phyloP scores from a whole-genome alignment of 345 rosid genomes.

The Moricandia moricandioides region DNA sequence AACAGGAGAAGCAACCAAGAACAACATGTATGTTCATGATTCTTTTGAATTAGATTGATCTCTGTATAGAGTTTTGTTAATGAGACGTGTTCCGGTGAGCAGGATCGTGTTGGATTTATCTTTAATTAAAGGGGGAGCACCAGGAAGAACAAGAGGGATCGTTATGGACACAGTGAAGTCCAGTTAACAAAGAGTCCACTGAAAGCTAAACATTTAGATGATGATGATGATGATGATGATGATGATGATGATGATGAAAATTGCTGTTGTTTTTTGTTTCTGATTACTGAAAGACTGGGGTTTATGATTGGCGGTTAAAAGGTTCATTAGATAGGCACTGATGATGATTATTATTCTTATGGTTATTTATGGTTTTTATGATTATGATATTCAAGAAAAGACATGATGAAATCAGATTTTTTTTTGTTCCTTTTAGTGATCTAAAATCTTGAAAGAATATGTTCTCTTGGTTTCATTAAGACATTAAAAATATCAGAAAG shows the following conservation, averaged over 20 bases:
- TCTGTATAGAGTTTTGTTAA: too few relatives aligned
- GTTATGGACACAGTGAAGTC: too few relatives aligned
- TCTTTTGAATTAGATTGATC: neutral
- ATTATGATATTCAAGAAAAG: constrained; percentile 12
- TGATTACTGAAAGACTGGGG: too few relatives aligned
- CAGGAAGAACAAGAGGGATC: too few relatives aligned
- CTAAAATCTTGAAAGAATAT: neutral
- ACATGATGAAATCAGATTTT: constrained; percentile 17
- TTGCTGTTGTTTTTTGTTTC: neutral
- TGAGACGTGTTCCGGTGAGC: too few relatives aligned
- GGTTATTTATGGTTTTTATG: neutral
- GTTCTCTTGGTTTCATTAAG: too few relatives aligned
- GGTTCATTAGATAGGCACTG: constrained; percentile 29
- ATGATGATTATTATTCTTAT: constrained; percentile 29
- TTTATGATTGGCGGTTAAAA: constrained; percentile 18
- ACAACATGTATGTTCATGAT: constrained; percentile 47
- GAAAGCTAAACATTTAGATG: constrained; percentile 18
- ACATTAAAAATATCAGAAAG: neutral
- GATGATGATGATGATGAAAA: constrained; percentile 15
- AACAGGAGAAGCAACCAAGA: constrained; percentile 39
- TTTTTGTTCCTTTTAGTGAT: constrained; percentile 12
- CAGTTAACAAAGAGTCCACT: neutral
- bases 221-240: too few relatives aligned
- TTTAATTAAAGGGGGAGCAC: too few relatives aligned
- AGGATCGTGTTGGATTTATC: too few relatives aligned